Conservation (phyloP, 768 basidiomycete genomes). For the Kwoniella sp. region DNA sequence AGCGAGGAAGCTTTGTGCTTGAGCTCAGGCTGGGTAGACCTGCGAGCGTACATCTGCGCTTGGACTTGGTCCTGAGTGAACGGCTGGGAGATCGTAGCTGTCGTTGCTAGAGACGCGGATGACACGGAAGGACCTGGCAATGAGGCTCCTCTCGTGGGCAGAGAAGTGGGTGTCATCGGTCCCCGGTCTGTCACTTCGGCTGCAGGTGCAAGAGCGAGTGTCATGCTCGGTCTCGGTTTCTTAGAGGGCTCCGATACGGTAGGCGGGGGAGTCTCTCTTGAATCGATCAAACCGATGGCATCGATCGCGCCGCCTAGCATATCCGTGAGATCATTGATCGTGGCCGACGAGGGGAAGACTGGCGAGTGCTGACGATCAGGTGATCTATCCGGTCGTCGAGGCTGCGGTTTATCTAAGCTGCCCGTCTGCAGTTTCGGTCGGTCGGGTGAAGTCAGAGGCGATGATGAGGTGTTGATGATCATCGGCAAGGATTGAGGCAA, state of each 20-base stretch:
- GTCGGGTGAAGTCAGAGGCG: constrained; percentile 23
- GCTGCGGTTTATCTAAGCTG: constrained; percentile 17
- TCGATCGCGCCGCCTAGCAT: constrained; percentile 52
- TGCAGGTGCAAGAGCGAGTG: constrained; percentile 17
- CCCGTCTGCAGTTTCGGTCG: constrained; percentile 1
- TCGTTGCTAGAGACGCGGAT: not conserved
- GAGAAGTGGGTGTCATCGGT: constrained; percentile 27
- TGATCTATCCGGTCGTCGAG: constrained; percentile 29
- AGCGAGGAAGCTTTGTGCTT: constrained; percentile 21
- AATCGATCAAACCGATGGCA: constrained; percentile 48
- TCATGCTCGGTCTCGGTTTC: constrained; percentile 14
- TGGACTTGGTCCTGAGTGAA: not conserved
- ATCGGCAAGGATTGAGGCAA: constrained; percentile 21
- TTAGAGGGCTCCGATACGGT: constrained; percentile 30
- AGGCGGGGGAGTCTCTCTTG: constrained; percentile 46
- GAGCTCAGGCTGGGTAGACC: constrained; percentile 19
- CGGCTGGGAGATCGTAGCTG: not conserved
- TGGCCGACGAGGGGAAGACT: constrained; percentile 18
- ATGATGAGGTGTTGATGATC: constrained; percentile 33
- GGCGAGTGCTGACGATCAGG: constrained; percentile 25
- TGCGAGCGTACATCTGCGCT: not conserved
- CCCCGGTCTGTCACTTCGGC: constrained; percentile 18
- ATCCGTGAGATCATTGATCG: constrained; percentile 47
- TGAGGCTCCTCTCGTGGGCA: constrained; percentile 23
- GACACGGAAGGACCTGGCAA: constrained; percentile 10